A percentile compares a stretch with the other conserved stretches of the same genome.
Evolutionary conservation across 768 basidiomycete species (phyloP).

Genomic region (Guyanaporus albipodus): DNA sequence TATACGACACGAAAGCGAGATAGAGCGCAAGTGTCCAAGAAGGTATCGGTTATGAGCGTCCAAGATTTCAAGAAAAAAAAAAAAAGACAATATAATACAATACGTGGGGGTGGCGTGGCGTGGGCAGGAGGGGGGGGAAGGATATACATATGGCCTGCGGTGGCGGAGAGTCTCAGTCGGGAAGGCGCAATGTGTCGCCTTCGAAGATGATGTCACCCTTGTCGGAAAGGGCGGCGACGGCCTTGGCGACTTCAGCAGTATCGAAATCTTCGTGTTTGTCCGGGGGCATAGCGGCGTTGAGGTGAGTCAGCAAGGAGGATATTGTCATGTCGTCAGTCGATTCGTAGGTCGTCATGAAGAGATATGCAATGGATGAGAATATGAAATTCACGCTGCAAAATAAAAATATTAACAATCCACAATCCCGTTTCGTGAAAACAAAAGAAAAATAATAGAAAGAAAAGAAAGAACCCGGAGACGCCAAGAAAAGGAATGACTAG

Average conservation of each 20-base stretch:
- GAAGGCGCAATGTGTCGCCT: constrained; percentile 42
- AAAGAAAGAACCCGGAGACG: not conserved
- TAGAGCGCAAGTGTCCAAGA: constrained; percentile 17
- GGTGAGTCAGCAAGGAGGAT: constrained; percentile 62
- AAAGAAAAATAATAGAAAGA: constrained; percentile 1
- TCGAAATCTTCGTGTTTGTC: constrained; percentile 85
- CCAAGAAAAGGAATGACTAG: not conserved
- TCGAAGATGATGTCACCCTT: constrained; percentile 47
- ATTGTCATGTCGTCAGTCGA: constrained; percentile 64
- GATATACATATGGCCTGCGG: not conserved
- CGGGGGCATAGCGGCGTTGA: constrained; percentile 71
- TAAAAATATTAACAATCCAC: constrained; percentile 9
- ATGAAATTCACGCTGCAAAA: constrained; percentile 53
- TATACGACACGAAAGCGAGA: constrained; percentile 17
- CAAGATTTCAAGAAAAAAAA: constrained; percentile 24
- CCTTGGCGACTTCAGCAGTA: constrained; percentile 61
- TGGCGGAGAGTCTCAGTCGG: constrained; percentile 9
- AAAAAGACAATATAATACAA: constrained; percentile 14
- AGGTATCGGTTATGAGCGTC: constrained; percentile 18
- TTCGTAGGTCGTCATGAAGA: constrained; percentile 68
- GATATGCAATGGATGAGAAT: constrained; percentile 54
- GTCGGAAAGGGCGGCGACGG: constrained; percentile 44
- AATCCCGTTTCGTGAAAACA: constrained; percentile 2
- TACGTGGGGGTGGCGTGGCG: not conserved
- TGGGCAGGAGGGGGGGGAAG: not conserved